Percentiles rank a stretch among this genome's conserved stretches.
These are phyloP conservation scores for Saccharum spontaneum DNA, from an alignment of 176 grass and related monocot genomes.

Conservation along the genomic window DNA sequence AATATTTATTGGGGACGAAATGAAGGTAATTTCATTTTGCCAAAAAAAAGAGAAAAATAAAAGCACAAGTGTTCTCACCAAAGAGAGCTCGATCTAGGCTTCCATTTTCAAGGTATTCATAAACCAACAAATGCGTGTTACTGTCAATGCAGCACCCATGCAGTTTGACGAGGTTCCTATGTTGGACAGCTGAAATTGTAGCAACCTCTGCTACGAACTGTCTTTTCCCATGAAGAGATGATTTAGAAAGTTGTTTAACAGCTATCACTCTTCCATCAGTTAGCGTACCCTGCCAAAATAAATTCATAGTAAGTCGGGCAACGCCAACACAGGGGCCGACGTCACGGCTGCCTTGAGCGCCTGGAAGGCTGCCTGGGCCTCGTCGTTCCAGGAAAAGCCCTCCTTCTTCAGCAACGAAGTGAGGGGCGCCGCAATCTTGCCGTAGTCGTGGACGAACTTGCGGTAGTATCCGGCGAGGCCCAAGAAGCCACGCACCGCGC, in stretches of 20 bases:
- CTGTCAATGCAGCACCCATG: slow-evolving; percentile 63
- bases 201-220: slow-evolving; percentile 63
- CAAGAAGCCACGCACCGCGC: too few relatives aligned
- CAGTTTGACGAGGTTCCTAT: slow-evolving; percentile 51
- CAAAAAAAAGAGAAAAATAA: background rate
- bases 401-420: too few relatives aligned
- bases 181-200: slow-evolving; percentile 48
- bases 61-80: slow-evolving; percentile 21
- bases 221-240: slow-evolving; percentile 61
- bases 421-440: too few relatives aligned
- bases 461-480: too few relatives aligned
- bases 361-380: too few relatives aligned
- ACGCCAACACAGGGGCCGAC: too few relatives aligned
- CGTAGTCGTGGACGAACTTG: too few relatives aligned
- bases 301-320: background rate
- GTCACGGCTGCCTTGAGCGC: too few relatives aligned
- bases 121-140: slow-evolving; percentile 54
- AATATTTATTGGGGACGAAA: background rate
- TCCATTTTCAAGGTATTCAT: slow-evolving; percentile 70
- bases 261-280: slow-evolving; percentile 57
- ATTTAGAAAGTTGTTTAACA: slow-evolving; percentile 58
- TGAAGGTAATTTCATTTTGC: background rate
- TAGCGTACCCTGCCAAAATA: slow-evolving; percentile 41
- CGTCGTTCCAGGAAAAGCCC: too few relatives aligned
- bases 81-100: slow-evolving; percentile 75